Evolutionary conservation across 2,329 filamentous ascomycete species (phyloP), one percentile per base, ranked within the genome.

Genomic region (Fulvia fulva): DNA sequence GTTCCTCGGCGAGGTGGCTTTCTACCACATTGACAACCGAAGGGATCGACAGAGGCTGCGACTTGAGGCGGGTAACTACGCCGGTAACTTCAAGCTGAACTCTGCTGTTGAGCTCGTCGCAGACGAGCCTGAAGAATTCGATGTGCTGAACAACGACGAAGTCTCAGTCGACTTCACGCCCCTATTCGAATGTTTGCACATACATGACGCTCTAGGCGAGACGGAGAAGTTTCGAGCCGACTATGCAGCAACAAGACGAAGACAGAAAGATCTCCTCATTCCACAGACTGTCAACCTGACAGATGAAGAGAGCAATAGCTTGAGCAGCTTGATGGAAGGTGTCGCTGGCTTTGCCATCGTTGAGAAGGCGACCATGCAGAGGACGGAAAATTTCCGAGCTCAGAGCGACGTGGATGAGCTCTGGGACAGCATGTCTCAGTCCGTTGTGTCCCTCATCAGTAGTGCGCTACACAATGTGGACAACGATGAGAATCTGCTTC

Each of bases 361-460:
- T 43, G 94, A 99, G 73, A 91, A 90, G 68, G 90, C 91, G 9
- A 99, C 94, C 0, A 91, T 97, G 86, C 87, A 87, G 64, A 88
- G 89, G 65, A 87, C 88, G 0, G 90, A 91, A 1, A 90, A 94
- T 68, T 78, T 99, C 51, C 86, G 94, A 62, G 88, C 91, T 26
- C 78, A 85, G 11, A 84, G 89, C 64, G 94, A 99, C 77, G 92
- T 97, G n/a, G 94, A 99, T 70, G 94, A 97, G 74, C 79, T 99
- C 1, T 99, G 94, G 94, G 93, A 97, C 68, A 97, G 92, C 0
- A 94, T 97, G 90, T 97, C 93, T 70, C 90, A 92, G 69, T 87
- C 88, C 46, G 88, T 90, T 0, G 91, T 97, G 65, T 83, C 82
- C 8, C 79, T 97, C 50, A 95, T 96, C 62, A 87, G 87, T 0